Percentiles rank a stretch among this genome's conserved stretches.
These are phyloP conservation scores for Amanita pseudoporphyria DNA, from an alignment of 768 basidiomycete genomes.

Conservation along the genomic window DNA sequence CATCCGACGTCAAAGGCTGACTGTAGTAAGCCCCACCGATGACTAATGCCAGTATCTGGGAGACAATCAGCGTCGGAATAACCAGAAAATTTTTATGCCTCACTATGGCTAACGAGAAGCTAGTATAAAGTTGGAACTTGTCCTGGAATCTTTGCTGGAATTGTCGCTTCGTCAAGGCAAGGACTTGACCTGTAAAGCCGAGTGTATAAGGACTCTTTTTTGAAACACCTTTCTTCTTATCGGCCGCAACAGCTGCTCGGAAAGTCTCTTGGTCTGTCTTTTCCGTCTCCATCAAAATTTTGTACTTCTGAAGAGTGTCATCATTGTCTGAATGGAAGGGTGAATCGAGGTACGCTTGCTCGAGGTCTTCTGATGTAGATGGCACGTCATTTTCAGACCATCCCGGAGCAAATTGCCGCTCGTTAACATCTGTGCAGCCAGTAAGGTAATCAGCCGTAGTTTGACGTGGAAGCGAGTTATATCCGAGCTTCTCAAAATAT, in stretches of 20 bases:
- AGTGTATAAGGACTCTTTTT: slow-evolving; percentile 79
- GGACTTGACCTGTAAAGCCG: slow-evolving; percentile 65
- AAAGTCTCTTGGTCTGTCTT: slow-evolving; percentile 67
- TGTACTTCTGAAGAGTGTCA: slow-evolving; percentile 47
- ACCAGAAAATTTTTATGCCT: slow-evolving; percentile 15
- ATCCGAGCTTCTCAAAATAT: slow-evolving; percentile 74
- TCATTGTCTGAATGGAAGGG: slow-evolving; percentile 31
- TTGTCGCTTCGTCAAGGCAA: slow-evolving; percentile 60
- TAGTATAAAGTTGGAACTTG: slow-evolving; percentile 66
- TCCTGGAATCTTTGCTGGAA: slow-evolving; percentile 71
- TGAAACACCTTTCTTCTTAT: slow-evolving; percentile 72
- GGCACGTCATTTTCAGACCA: slow-evolving; percentile 51
- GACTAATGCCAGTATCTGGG: slow-evolving; percentile 46
- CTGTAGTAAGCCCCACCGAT: slow-evolving; percentile 70
- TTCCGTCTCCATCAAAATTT: slow-evolving; percentile 44
- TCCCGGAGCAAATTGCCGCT: slow-evolving; percentile 68
- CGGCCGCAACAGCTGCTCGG: slow-evolving; percentile 60
- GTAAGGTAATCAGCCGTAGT: slow-evolving; percentile 83
- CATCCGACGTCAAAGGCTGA: slow-evolving; percentile 61
- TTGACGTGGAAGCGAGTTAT: slow-evolving; percentile 67
- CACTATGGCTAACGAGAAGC: slow-evolving; percentile 51
- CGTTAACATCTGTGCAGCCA: slow-evolving; percentile 76
- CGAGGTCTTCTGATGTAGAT: slow-evolving; percentile 58
- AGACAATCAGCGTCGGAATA: slow-evolving; percentile 9
- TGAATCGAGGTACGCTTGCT: slow-evolving; percentile 48